These are phyloP conservation scores for Suillus discolor DNA, from an alignment of 768 basidiomycete genomes.

Conservation along the genomic window DNA sequence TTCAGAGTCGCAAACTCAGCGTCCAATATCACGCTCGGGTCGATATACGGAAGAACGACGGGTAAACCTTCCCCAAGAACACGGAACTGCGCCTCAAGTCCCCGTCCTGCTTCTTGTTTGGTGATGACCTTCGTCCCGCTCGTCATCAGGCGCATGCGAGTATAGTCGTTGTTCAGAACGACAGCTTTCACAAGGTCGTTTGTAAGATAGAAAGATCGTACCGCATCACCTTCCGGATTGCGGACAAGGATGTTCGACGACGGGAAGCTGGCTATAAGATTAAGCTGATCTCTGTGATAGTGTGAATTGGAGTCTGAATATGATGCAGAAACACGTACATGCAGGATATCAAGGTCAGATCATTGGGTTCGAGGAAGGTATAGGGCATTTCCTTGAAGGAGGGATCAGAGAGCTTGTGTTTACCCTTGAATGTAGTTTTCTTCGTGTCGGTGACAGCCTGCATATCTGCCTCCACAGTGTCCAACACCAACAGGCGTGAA, in stretches of 20 bases:
- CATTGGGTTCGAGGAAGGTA: constrained; percentile 72
- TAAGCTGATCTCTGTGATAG: constrained; percentile 63
- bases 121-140: constrained; percentile 94
- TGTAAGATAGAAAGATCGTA: constrained; percentile 84
- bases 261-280: constrained; percentile 74
- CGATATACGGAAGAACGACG: constrained; percentile 80
- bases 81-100: constrained; percentile 62
- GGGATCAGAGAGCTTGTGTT: constrained; percentile 28
- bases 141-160: constrained; percentile 81
- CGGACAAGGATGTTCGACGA: constrained; percentile 80
- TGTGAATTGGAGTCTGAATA: neutral
- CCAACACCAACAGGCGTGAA: constrained; percentile 9
- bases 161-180: constrained; percentile 79
- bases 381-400: constrained; percentile 91
- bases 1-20: constrained; percentile 59
- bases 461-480: constrained; percentile 9
- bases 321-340: constrained; percentile 52
- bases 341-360: constrained; percentile 71
- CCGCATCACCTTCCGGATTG: constrained; percentile 71
- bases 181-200: constrained; percentile 85
- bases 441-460: neutral
- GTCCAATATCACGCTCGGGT: constrained; percentile 60
- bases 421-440: constrained; percentile 6
- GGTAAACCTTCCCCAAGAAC: constrained; percentile 85
- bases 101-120: constrained; percentile 80